Evolutionary conservation across 2,329 filamentous ascomycete genomes (phyloP), one percentile per base, ranked within the genome.

Genomic region (Drechslerella dactyloides): DNA sequence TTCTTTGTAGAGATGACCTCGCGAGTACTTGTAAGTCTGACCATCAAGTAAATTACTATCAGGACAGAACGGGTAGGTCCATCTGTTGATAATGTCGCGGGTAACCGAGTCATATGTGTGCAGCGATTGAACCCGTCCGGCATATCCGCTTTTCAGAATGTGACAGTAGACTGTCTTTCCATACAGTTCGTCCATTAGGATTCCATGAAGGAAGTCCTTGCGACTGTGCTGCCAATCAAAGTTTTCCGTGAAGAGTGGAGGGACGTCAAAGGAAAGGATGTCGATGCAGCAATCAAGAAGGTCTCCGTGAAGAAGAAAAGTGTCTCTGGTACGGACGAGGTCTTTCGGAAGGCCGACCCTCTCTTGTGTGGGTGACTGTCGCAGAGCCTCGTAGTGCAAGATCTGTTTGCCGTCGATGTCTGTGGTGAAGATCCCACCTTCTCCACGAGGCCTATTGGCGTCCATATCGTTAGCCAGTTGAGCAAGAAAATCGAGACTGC

Each of bases 111-210:
- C 91, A 81, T 97, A 99, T 77, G 93, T 88, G 77, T 90, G 90
- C 23, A 97, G 83, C 77, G 92, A 96, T 78, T 86, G 89, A 11
- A 91, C 93, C 74, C 94, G 85, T 1, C 93, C 92, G 0, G 91
- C 90, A 78, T 97, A 99, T 69, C 91, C 87, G 57, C 92, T 86
- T 37, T 87, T 85, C 50, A 96, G 83, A 74, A 97, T 89, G 76
- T 97, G 90, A 1, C 91, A 89, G 79, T 97, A 92, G 58, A 99
- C 91, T n/a, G 91, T 92, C 82, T 97, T 96, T 69, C 93, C 93
- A 79, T 97, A 97, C 64, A 97, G 83, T 78, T 99, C 94, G 79
- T 99, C 94, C 81, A 97, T 97, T 60, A 99, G 82, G 0, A 97
- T 92, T 69, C 93, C 93, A 78, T 93, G 90, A 37, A 99, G 81